Evolutionary conservation across 208 protist species (phyloP).

Genomic region (Kentomonas sorsogonicus): DNA sequence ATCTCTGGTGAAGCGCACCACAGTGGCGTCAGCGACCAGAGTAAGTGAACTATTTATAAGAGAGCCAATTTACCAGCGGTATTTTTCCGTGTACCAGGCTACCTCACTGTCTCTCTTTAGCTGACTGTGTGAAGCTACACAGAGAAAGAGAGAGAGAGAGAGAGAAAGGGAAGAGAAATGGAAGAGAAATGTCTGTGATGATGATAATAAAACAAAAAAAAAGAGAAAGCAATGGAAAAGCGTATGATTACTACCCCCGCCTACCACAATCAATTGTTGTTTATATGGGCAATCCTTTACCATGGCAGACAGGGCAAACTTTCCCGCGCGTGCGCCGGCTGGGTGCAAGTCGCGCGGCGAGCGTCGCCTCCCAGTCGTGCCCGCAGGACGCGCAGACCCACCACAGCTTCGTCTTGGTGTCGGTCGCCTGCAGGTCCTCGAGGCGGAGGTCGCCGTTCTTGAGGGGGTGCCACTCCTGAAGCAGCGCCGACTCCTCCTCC

Average conservation of each 20-base stretch:
- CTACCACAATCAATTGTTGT: too few relatives aligned
- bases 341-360: conserved; percentile 39
- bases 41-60: too few relatives aligned
- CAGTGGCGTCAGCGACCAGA: too few relatives aligned
- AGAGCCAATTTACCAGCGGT: too few relatives aligned
- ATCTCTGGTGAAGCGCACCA: too few relatives aligned
- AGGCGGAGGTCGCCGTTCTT: conserved; percentile 78
- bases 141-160: neutral
- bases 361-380: conserved; percentile 69
- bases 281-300: conserved; percentile 13
- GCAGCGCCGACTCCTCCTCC: conserved; percentile 31
- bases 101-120: too few relatives aligned
- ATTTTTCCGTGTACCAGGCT: too few relatives aligned
- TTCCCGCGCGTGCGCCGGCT: conserved; percentile 17
- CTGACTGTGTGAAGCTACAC: neutral
- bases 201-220: conserved; percentile 1
- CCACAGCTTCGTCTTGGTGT: conserved; percentile 66
- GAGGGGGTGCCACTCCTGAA: conserved; percentile 77
- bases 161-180: neutral
- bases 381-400: conserved; percentile 72
- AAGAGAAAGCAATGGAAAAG: conserved; percentile 4
- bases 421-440: conserved; percentile 36
- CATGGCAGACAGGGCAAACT: conserved; percentile 51
- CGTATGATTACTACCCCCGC: neutral
- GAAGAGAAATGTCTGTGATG: neutral